A percentile compares a stretch with the other conserved stretches of the same genome.
phyloP scores from a whole-genome alignment of 2,329 filamentous ascomycete genomes.

The Sporothrix pallida region DNA sequence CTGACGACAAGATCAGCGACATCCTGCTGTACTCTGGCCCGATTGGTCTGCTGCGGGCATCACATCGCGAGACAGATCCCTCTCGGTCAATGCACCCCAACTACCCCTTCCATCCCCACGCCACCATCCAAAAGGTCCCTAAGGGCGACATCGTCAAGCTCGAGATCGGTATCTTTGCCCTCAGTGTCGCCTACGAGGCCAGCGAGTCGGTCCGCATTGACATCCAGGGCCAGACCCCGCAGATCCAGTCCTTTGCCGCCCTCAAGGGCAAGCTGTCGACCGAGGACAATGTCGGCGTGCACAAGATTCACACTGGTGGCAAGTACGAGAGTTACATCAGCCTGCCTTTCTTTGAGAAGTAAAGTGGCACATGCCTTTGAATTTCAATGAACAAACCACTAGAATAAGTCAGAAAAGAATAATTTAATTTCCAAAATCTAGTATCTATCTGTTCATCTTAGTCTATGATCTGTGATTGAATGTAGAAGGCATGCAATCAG shows the following conservation, averaged over 20 bases:
- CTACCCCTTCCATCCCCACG: not conserved
- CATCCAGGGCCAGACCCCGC: not conserved
- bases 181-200: not conserved
- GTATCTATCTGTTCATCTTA: too few species aligned
- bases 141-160: not conserved
- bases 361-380: not conserved
- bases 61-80: not conserved
- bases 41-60: not conserved
- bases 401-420: too few species aligned
- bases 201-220: not conserved
- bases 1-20: slow-evolving; percentile 3
- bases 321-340: not conserved
- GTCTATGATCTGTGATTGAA: not conserved
- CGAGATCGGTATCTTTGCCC: slow-evolving; percentile 1
- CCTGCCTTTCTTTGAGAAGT: not conserved
- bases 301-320: not conserved
- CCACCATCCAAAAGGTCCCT: not conserved
- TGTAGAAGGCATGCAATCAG: too few species aligned
- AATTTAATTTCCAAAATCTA: too few species aligned
- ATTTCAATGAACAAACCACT: too few species aligned
- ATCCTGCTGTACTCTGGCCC: not conserved
- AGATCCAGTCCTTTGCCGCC: not conserved
- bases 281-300: not conserved
- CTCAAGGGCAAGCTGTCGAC: not conserved
- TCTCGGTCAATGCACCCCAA: not conserved